Evolutionary conservation across 1,139 yeast species (phyloP), one percentile per base, ranked within the genome.

Genomic region (Yamadazyma atlantica): DNA sequence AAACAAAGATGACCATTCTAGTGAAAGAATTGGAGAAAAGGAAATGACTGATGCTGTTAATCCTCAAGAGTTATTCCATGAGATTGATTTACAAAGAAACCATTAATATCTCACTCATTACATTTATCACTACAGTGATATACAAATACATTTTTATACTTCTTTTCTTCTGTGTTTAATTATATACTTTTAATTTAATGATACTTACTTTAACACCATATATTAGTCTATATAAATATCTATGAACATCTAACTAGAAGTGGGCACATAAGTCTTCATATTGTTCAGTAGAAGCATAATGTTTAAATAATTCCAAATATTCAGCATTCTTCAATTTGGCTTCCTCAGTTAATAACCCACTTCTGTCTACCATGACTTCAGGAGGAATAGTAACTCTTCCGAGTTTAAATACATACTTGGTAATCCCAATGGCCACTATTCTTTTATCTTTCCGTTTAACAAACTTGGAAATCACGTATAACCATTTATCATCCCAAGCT

Each of bases 401-500:
- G 43, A 75, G 72, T 54, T 68, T 68, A 54, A 89, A 76, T 2
- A 89, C 95, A 49, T 88, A 85, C 60, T 85, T 87, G 8, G 95
- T 83, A 27, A 89, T 57, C 1, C 85, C 80, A 25, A 81, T 64
- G 1, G 90, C 83, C 39, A 80, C 73, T 15, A 78, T 51, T 35
- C 67, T 66, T 65, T 71, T 28, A 61, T 62, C 29, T 41, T 50
- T 29, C 49, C 50, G 18, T 64, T 66, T 12, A 35, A 73, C 73
- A 51, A 87, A 85, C 50, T 78, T 73, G 23, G 86, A 78, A 34
- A 85, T 50, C 12, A 86, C 77, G 56, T 80, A 88, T 12, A 90
- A 53, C 96, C 96, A 88, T 59, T 89, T 89, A 26, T 75, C 67
- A 60, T 87, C 94, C 96, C 96, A 89, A 8, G 95, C 86, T 11